Evolutionary conservation across 129 eudicot genomes (phyloP).

Genomic region (Solidago caesia): DNA sequence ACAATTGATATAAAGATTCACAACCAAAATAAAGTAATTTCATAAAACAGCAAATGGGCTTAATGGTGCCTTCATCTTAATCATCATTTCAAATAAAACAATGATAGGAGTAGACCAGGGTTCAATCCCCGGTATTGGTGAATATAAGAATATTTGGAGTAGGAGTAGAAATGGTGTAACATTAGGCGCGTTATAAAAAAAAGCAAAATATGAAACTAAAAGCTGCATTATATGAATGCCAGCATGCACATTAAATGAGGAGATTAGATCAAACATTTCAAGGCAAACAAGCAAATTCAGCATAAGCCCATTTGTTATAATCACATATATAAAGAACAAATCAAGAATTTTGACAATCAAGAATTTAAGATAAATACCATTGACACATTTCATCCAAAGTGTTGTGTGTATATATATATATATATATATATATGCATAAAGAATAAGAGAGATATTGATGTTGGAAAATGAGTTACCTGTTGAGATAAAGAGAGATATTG

Average conservation of each 20-base stretch:
- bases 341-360: conserved; percentile 14
- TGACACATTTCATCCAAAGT: conserved; percentile 26
- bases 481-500: conserved; percentile 1
- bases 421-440: background rate
- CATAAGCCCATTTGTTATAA: background rate
- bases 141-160: too few species aligned
- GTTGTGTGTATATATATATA: conserved; percentile 2
- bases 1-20: background rate
- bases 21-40: background rate
- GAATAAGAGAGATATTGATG: too few species aligned
- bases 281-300: background rate
- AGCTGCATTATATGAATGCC: conserved; percentile 8
- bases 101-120: too few species aligned
- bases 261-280: conserved; percentile 24
- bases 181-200: too few species aligned
- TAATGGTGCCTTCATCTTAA: background rate
- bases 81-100: background rate
- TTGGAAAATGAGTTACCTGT: conserved; percentile 25
- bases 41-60: conserved; percentile 1
- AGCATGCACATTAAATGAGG: conserved; percentile 1
- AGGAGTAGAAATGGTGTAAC: too few species aligned
- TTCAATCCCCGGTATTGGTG: too few species aligned
- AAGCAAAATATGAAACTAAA: background rate
- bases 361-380: conserved; percentile 1
- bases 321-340: background rate